These are phyloP conservation scores for Trichoderma oligosporum DNA, from an alignment of 2,329 filamentous ascomycete species.

Conservation along the genomic window DNA sequence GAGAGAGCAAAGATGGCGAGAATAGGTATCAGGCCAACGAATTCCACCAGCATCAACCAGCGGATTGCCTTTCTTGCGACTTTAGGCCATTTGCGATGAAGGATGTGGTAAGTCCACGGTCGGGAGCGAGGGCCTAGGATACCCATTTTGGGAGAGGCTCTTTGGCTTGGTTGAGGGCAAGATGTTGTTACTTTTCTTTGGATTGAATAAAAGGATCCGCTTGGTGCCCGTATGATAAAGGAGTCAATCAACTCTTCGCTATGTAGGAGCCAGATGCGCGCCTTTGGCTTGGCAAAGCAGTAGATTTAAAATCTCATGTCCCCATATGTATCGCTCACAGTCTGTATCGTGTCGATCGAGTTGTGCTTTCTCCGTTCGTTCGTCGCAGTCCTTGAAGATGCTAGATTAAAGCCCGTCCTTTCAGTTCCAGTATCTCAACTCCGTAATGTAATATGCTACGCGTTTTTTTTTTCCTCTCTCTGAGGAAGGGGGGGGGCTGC, in stretches of 20 bases:
- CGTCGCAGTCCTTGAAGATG: not conserved
- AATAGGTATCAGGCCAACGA: slow-evolving; percentile 59
- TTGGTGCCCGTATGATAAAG: too few species aligned
- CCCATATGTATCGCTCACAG: not conserved
- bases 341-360: not conserved
- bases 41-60: slow-evolving; percentile 63
- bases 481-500: not conserved
- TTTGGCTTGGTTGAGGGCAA: not conserved
- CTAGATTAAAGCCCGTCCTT: not conserved
- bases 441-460: not conserved
- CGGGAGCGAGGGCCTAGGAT: not conserved
- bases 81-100: slow-evolving; percentile 58
- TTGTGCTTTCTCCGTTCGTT: not conserved
- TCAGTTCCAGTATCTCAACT: not conserved
- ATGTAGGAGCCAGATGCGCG: slow-evolving; percentile 6
- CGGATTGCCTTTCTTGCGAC: slow-evolving; percentile 50
- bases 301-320: slow-evolving; percentile 7
- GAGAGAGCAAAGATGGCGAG: slow-evolving; percentile 70
- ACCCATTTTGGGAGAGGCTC: slow-evolving; percentile 1
- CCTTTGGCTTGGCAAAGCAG: not conserved
- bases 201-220: too few species aligned
- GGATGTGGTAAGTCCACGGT: slow-evolving; percentile 45
- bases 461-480: too few species aligned
- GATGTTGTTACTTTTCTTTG: not conserved
- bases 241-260: not conserved